These are phyloP conservation scores for Morella rubra DNA, from an alignment of 306 rosid species.

Conservation along the genomic window DNA sequence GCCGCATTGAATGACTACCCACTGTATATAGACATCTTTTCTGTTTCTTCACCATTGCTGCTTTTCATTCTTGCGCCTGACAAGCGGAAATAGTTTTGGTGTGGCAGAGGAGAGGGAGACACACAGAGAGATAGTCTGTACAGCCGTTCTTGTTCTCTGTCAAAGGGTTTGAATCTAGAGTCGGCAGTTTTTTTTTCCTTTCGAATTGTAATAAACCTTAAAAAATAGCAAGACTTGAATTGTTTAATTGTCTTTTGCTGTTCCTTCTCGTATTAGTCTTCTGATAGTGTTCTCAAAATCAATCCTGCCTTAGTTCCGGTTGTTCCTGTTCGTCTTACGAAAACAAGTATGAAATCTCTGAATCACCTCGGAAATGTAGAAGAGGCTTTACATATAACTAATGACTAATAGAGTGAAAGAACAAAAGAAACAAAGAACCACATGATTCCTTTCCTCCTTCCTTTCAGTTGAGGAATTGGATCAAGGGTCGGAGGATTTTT, in stretches of 20 bases:
- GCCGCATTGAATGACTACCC: conserved; percentile 20
- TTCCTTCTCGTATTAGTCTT: background rate
- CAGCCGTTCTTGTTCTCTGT: conserved; percentile 12
- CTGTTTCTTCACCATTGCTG: conserved; percentile 10
- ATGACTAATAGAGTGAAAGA: too few relatives aligned
- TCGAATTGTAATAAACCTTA: background rate
- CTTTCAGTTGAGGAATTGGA: too few relatives aligned
- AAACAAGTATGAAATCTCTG: too few relatives aligned
- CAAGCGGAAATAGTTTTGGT: background rate
- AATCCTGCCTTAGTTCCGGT: too few relatives aligned
- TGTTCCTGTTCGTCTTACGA: too few relatives aligned
- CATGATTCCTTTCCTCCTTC: too few relatives aligned
- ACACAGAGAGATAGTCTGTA: conserved; percentile 11
- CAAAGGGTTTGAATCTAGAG: background rate
- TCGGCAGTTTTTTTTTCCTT: background rate
- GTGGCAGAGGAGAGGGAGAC: background rate
- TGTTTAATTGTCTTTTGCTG: too few relatives aligned
- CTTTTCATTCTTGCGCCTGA: background rate
- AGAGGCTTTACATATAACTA: too few relatives aligned
- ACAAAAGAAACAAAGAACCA: too few relatives aligned
- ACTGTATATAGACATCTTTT: conserved; percentile 7
- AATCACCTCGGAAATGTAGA: too few relatives aligned
- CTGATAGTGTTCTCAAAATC: background rate
- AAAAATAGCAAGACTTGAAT: background rate
- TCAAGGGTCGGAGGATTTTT: too few relatives aligned